Conservation (phyloP, 306 rosid species). For the Herpetospermum pedunculosum region DNA sequence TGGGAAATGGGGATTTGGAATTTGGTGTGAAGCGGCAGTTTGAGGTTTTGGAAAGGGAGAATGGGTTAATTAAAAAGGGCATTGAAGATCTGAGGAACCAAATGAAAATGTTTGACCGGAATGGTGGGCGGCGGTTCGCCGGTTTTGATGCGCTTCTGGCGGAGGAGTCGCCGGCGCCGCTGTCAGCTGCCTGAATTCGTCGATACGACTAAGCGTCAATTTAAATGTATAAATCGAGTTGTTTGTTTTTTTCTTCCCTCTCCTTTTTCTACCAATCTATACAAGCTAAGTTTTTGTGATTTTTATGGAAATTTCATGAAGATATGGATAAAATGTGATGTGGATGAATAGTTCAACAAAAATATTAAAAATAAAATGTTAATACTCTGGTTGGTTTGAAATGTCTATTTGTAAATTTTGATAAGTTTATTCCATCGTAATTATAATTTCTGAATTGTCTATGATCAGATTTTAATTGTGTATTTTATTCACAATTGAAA, state of each 20-base stretch:
- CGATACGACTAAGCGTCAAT: background rate
- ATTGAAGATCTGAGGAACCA: conserved; percentile 76
- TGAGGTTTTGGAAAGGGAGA: conserved; percentile 52
- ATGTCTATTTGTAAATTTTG: no score
- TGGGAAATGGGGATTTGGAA: conserved; percentile 25
- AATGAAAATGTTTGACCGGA: conserved; percentile 23
- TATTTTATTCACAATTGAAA: no score
- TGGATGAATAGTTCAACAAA: no score
- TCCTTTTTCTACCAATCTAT: background rate
- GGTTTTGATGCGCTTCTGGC: conserved; percentile 18
- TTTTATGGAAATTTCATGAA: no score
- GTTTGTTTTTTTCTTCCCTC: background rate
- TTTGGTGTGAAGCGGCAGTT: conserved; percentile 42
- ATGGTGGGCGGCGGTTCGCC: conserved; percentile 13
- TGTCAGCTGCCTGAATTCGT: conserved; percentile 20
- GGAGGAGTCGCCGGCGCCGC: conserved; percentile 25
- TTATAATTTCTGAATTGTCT: no score
- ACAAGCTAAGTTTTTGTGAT: background rate
- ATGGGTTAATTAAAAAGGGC: conserved; percentile 53
- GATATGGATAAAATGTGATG: no score
- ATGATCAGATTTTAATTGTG: no score
- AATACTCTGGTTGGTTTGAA: no score
- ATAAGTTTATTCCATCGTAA: no score
- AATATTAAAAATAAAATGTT: no score
- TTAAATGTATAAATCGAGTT: background rate